Conservation (phyloP, 192 early-diverging fungal species). For the Obelidium mucronatum region DNA sequence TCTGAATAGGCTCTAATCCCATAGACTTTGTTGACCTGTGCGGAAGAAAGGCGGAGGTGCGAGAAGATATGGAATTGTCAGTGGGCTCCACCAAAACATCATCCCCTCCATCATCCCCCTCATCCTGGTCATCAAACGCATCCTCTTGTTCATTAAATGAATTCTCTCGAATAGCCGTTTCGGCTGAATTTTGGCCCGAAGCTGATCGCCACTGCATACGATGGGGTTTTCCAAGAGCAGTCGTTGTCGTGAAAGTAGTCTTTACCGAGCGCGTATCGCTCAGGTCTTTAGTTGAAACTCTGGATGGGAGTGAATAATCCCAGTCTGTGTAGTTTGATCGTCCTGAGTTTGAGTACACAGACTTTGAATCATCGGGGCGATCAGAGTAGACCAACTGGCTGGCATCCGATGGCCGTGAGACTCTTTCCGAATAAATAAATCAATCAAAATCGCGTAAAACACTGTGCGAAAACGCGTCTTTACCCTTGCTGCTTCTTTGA, state of each 20-base stretch:
- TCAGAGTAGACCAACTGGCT: too few species aligned
- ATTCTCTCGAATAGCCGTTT: neutral
- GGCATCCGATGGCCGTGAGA: too few species aligned
- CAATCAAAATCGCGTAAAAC: too few species aligned
- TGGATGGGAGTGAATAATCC: neutral
- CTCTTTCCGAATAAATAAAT: too few species aligned
- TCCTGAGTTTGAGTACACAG: neutral
- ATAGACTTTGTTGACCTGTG: too few species aligned
- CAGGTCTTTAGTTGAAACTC: neutral
- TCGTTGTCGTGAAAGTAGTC: slow-evolving; percentile 23
- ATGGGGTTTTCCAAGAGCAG: slow-evolving; percentile 26
- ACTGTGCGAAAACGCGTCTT: too few species aligned
- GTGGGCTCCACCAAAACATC: neutral
- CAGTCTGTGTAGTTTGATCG: neutral
- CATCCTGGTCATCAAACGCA: neutral
- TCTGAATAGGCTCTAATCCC: neutral
- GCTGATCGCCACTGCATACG: slow-evolving; percentile 30
- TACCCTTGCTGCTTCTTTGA: neutral
- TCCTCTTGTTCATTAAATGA: neutral
- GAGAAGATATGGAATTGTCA: neutral
- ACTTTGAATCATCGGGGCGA: too few species aligned
- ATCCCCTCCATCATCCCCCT: neutral
- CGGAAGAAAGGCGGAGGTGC: too few species aligned
- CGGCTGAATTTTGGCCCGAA: neutral
- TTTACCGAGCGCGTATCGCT: slow-evolving; percentile 21